A percentile compares a stretch with the other conserved stretches of the same genome.
These are phyloP conservation scores for Metschnikowia peoriensis DNA, from an alignment of 805 yeast species.

Conservation along the genomic window DNA sequence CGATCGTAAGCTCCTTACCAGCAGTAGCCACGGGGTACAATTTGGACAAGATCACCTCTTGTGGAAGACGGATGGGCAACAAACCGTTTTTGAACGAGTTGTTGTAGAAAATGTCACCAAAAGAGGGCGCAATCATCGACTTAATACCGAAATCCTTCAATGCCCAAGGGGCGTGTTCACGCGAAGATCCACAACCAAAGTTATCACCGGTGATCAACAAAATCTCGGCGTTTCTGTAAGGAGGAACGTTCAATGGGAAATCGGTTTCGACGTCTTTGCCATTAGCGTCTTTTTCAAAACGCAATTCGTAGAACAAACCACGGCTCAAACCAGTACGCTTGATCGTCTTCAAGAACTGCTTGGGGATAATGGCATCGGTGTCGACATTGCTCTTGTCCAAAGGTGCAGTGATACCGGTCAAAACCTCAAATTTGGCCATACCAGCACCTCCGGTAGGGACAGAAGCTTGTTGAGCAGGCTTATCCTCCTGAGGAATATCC, in stretches of 20 bases:
- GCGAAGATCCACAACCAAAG: constrained; percentile 98
- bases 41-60: constrained; percentile 66
- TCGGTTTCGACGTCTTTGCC: constrained; percentile 85
- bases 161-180: constrained; percentile 99
- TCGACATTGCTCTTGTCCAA: constrained; percentile 93
- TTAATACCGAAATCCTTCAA: constrained; percentile 95
- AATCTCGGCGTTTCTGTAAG: constrained; percentile 77
- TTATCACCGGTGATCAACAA: constrained; percentile 93
- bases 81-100: constrained; percentile 96
- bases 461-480: constrained; percentile 8
- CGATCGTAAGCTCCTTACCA: constrained; percentile 72
- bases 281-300: constrained; percentile 60
- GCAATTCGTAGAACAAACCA: constrained; percentile 89
- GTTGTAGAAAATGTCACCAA: constrained; percentile 97
- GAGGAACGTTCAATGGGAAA: constrained; percentile 81
- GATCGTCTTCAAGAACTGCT: constrained; percentile 95
- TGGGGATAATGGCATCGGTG: constrained; percentile 98
- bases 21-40: constrained; percentile 77
- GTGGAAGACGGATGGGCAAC: constrained; percentile 88
- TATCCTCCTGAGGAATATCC: constrained; percentile 60
- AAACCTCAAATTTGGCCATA: constrained; percentile 70
- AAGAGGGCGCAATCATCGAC: constrained; percentile 95
- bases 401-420: constrained; percentile 91
- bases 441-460: constrained; percentile 38
- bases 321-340: constrained; percentile 90